phyloP scores from a whole-genome alignment of 2,329 filamentous ascomycete species.

The Bipolaris oryzae region DNA sequence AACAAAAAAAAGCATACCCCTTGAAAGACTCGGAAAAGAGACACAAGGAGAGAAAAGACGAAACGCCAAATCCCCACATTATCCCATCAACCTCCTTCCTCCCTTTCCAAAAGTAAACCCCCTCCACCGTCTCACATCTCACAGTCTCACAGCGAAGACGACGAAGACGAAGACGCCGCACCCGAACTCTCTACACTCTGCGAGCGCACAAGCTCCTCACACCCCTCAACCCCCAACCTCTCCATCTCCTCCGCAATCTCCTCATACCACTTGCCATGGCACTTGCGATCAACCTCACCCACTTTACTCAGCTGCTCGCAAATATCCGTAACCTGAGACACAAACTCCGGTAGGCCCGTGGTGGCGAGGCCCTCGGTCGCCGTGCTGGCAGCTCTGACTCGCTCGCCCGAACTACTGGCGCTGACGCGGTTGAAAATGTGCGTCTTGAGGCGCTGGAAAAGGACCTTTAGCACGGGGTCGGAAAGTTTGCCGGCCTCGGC shows the following conservation, averaged over 20 bases:
- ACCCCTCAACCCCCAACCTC: conserved; percentile 40
- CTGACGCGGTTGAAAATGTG: conserved; percentile 70
- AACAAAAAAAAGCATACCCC: neutral
- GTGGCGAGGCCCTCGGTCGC: conserved; percentile 72
- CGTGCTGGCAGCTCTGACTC: conserved; percentile 70
- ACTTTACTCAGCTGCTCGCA: conserved; percentile 71
- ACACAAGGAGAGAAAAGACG: neutral
- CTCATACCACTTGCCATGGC: conserved; percentile 75
- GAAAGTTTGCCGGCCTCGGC: conserved; percentile 58
- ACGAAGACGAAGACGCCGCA: conserved; percentile 7
- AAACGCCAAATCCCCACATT: neutral
- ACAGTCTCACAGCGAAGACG: neutral
- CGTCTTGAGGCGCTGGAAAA: conserved; percentile 69
- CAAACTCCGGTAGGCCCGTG: conserved; percentile 75
- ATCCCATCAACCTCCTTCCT: neutral
- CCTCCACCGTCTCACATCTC: neutral
- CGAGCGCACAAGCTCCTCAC: conserved; percentile 34
- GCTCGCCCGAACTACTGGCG: conserved; percentile 71
- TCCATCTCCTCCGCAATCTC: conserved; percentile 63
- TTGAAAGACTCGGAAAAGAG: no score
- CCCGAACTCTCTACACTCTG: conserved; percentile 33
- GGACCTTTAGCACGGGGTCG: conserved; percentile 69
- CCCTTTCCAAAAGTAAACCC: no score
- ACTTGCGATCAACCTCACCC: conserved; percentile 69
- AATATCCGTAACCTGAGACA: conserved; percentile 70